A percentile compares a stretch with the other conserved stretches of the same genome.
Conservation (phyloP, 73 alveolate species). For the Symbiodinium pilosum region DNA sequence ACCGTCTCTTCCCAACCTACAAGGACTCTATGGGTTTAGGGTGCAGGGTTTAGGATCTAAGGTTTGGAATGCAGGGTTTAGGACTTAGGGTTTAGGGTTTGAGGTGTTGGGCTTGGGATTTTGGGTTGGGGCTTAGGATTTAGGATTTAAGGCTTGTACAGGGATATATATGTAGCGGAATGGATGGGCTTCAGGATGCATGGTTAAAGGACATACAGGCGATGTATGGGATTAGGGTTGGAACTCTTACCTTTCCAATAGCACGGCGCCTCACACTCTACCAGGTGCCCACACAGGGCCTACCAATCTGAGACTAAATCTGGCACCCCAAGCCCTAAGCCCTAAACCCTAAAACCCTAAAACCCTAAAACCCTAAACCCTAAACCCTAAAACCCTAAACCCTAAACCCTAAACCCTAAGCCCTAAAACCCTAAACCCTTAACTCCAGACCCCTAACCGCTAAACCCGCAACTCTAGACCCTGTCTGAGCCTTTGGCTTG, state of each 20-base stretch:
- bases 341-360: background rate
- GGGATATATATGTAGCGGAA: background rate
- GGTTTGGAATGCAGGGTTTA: background rate
- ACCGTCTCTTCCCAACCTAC: conserved; percentile 83
- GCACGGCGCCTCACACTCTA: no score
- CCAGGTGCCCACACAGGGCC: background rate
- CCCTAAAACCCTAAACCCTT: background rate
- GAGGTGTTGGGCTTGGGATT: background rate
- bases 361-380: background rate
- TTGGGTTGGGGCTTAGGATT: background rate
- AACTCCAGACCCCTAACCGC: no score
- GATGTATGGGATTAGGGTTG: background rate
- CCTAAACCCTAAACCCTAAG: conserved; percentile 4
- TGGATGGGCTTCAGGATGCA: no score
- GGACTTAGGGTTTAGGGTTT: background rate
- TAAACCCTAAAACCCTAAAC: background rate
- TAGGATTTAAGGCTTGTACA: background rate
- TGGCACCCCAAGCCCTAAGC: background rate
- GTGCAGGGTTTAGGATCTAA: background rate
- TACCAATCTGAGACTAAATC: background rate
- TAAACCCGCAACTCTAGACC: no score
- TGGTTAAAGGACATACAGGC: background rate
- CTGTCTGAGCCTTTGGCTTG: no score
- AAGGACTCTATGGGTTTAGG: background rate
- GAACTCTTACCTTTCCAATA: background rate